Evolutionary conservation across 306 rosid genomes (phyloP), one percentile per base, ranked within the genome.

Genomic region (Nissolia schottii): DNA sequence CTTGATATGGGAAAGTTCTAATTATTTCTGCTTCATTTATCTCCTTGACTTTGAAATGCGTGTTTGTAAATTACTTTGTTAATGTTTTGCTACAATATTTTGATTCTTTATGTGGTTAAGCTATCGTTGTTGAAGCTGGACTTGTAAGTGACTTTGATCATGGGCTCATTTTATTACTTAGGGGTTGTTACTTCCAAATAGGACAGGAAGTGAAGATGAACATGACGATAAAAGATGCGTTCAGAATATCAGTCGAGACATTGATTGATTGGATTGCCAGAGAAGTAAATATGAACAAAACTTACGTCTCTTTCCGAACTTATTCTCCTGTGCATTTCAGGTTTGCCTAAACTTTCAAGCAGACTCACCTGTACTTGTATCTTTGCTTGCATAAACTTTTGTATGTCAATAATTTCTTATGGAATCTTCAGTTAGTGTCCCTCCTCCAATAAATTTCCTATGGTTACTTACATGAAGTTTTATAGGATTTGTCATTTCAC

Each of bases 271-370:
- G 96, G 96, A 71, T 93, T 54, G 71, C 79, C 46, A 73, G 69
- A 24, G 83, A 87, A 79, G 92, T 93, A 71, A 73, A 88, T 86
- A 75, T 12, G 69, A 90, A 77, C 83, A 93, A 82, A 88, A 87
- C 98, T 61, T 45, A 81, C 37, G 96, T 90, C 66, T 58, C 88
- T 57, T 90, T 88, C 82, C 91, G 98, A 82, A 93, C 96, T 66
- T 88, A 83, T 64, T 79, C 98, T 43, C 90, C 98, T 7, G 93
- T 90, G 61, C 98, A 93, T 84, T 93, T 93, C 96, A 88, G 98
- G 98, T 91, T 80, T 73, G 74, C 56, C 73, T 41, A 20, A 15
- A 43, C 80, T 46, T 76, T 62, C 71, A 59, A 43, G 25, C 40
- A 1, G 16, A 45, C 11, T 46, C 58, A 22, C 66, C 56, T 63